Conservation (phyloP, 306 rosid species). For the Quercus berberidifolia region DNA sequence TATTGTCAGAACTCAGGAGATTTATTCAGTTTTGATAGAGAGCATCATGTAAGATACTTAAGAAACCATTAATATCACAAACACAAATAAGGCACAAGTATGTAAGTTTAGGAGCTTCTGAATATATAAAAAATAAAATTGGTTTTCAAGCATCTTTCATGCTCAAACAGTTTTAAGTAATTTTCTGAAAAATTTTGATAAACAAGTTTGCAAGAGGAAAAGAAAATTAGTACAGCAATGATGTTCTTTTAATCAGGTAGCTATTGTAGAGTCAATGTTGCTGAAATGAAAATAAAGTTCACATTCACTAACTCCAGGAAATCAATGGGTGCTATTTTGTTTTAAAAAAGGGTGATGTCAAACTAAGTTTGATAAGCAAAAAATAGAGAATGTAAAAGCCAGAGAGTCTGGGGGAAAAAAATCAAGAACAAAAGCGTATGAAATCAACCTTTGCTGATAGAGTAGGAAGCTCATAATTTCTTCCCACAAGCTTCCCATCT, state of each 20-base stretch:
- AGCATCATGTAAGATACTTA: neutral
- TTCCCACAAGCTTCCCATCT: conserved; percentile 72
- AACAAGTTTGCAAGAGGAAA: neutral
- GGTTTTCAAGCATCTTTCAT: neutral
- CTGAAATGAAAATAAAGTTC: neutral
- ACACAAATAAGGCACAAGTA: neutral
- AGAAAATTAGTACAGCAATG: neutral
- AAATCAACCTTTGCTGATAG: conserved; percentile 60
- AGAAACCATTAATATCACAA: neutral
- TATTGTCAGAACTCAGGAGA: no score
- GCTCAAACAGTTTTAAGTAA: neutral
- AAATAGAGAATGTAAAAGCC: neutral
- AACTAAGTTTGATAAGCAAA: neutral
- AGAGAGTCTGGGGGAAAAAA: neutral
- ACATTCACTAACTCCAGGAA: neutral
- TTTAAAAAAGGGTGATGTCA: neutral
- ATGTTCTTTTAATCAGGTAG: neutral
- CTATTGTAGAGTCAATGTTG: no score
- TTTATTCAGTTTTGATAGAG: no score
- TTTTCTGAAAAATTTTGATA: neutral
- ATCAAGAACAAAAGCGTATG: neutral
- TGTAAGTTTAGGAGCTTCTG: no score
- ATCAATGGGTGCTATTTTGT: neutral
- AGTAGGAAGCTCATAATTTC: conserved; percentile 62
- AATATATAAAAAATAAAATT: neutral